These are phyloP conservation scores for Phoenix dactylifera DNA, from an alignment of 176 grass and related monocot species.

Conservation along the genomic window DNA sequence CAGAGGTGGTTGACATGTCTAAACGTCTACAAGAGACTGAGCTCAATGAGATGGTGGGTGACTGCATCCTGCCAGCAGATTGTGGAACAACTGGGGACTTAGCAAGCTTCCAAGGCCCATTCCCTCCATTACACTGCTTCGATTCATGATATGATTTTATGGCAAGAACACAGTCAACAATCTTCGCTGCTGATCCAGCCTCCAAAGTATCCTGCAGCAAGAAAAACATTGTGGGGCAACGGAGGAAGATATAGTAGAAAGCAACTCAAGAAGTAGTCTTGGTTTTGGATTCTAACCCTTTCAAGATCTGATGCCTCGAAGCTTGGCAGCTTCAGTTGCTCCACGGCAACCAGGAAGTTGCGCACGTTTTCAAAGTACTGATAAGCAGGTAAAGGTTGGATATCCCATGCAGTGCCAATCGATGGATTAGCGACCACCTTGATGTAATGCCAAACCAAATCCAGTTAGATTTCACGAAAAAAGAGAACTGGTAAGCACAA, in stretches of 20 bases:
- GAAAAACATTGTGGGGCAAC: conserved; percentile 4
- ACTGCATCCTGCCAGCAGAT: conserved; percentile 17
- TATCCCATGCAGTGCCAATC: conserved; percentile 35
- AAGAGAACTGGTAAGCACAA: not conserved
- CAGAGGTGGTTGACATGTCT: conserved; percentile 27
- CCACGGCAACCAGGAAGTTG: conserved; percentile 78
- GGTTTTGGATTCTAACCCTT: conserved; percentile 35
- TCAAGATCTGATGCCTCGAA: conserved; percentile 85
- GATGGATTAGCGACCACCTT: conserved; percentile 29
- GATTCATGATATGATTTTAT: conserved; percentile 68
- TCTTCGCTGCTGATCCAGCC: conserved; percentile 47
- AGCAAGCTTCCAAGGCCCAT: conserved; percentile 38
- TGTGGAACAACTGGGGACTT: conserved; percentile 60
- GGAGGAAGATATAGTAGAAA: too few relatives aligned
- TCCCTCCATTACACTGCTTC: conserved; percentile 29
- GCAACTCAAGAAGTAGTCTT: too few relatives aligned
- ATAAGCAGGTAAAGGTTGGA: conserved; percentile 64
- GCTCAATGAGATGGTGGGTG: conserved; percentile 21
- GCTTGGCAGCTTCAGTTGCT: conserved; percentile 49
- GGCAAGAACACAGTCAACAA: conserved; percentile 67
- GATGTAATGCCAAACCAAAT: not conserved
- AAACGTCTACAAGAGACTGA: conserved; percentile 28
- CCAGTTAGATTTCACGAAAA: not conserved
- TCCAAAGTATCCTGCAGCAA: conserved; percentile 63
- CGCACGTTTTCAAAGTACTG: conserved; percentile 92